Percentiles rank a stretch among this genome's conserved stretches.
These are phyloP conservation scores for Myxozyma udenii DNA, from an alignment of 805 yeast species.

Conservation along the genomic window DNA sequence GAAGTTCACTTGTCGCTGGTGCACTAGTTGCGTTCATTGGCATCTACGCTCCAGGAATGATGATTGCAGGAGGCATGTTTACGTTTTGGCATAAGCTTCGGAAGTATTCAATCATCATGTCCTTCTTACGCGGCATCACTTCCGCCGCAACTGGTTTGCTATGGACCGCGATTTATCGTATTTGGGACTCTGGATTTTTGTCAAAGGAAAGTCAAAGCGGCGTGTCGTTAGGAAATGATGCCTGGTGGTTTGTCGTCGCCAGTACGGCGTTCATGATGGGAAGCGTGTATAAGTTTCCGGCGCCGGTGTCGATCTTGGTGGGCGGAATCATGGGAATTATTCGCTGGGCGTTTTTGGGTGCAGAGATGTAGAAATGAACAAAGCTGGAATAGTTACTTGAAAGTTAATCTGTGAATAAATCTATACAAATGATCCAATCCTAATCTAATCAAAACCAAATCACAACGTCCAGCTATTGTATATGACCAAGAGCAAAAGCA, in stretches of 20 bases:
- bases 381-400: too few relatives aligned
- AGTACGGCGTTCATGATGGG: conserved; percentile 21
- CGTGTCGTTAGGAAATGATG: conserved; percentile 14
- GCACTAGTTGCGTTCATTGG: conserved; percentile 23
- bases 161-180: conserved; percentile 27
- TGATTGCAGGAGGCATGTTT: conserved; percentile 27
- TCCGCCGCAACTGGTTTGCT: conserved; percentile 26
- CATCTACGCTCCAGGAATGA: conserved; percentile 26
- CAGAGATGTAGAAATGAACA: neutral
- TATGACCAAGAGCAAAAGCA: too few relatives aligned
- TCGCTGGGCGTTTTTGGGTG: conserved; percentile 18
- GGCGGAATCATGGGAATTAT: conserved; percentile 27
- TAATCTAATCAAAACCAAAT: too few relatives aligned
- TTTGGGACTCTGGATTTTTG: conserved; percentile 26
- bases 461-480: too few relatives aligned
- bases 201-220: conserved; percentile 9
- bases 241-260: conserved; percentile 28
- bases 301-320: conserved; percentile 17
- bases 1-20: conserved; percentile 11
- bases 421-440: too few relatives aligned
- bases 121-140: conserved; percentile 23
- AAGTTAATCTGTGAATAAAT: too few relatives aligned
- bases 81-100: conserved; percentile 28
- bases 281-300: conserved; percentile 14
- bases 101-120: conserved; percentile 8